Conservation (phyloP, 108 stramenopile species). For the Nitzschia sp. region DNA sequence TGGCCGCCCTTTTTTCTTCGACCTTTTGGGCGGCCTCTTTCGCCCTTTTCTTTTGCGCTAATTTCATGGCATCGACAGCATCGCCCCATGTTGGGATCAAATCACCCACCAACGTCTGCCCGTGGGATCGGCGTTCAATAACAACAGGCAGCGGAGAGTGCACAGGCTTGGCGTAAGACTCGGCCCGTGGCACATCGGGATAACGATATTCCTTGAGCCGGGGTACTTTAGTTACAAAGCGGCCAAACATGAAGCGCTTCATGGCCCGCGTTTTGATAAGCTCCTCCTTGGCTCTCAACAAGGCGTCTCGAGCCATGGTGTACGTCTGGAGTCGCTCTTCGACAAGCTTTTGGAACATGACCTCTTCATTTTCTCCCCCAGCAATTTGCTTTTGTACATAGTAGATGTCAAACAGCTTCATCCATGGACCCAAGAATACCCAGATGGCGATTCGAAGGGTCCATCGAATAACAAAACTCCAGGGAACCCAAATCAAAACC, state of each 20-base stretch:
- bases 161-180: conserved; percentile 62
- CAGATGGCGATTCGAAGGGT: conserved; percentile 51
- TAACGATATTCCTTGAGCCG: conserved; percentile 54
- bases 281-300: conserved; percentile 35
- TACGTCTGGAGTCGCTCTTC: conserved; percentile 10
- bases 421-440: conserved; percentile 73
- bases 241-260: conserved; percentile 65
- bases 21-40: not conserved
- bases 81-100: conserved; percentile 57
- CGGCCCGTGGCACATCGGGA: conserved; percentile 61
- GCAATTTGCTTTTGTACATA: conserved; percentile 27
- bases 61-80: conserved; percentile 10
- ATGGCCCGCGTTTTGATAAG: conserved; percentile 48
- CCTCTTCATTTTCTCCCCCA: not conserved
- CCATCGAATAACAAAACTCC: conserved; percentile 58
- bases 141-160: not conserved
- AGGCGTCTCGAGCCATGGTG: not conserved
- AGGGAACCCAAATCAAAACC: conserved; percentile 49
- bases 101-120: conserved; percentile 55
- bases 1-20: not conserved
- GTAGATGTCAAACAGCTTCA: conserved; percentile 66
- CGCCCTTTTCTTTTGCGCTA: not conserved
- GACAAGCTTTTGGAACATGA: conserved; percentile 13
- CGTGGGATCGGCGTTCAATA: conserved; percentile 39
- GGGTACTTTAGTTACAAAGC: conserved; percentile 22